Conservation (phyloP, 208 protist genomes). For the Perkinsela sp. region DNA sequence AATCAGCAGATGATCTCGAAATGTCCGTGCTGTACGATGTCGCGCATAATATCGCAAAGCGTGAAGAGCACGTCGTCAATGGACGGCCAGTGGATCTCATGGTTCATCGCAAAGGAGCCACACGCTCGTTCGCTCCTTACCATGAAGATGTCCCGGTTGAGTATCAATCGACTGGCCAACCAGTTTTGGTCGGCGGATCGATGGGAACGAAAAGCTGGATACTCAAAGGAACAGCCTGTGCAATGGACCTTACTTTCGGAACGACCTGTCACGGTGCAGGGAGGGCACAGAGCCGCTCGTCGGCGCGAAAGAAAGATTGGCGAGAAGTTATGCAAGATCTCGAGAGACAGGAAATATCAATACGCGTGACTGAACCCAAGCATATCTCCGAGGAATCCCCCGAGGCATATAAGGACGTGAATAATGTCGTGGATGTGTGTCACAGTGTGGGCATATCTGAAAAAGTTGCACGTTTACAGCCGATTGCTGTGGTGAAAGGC, state of each 20-base stretch:
- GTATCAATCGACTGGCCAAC: conserved; percentile 47
- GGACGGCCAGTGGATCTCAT: conserved; percentile 15
- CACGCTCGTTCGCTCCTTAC: conserved; percentile 48
- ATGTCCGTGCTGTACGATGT: conserved; percentile 68
- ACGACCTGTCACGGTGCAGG: conserved; percentile 64
- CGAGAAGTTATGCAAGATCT: conserved; percentile 15
- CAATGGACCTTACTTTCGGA: conserved; percentile 26
- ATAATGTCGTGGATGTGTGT: conserved; percentile 9
- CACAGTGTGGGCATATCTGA: background rate
- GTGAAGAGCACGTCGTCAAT: conserved; percentile 30
- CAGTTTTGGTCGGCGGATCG: conserved; percentile 61
- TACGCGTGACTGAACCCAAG: conserved; percentile 38
- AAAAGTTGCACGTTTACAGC: background rate
- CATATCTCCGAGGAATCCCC: conserved; percentile 50
- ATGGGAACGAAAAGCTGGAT: conserved; percentile 62
- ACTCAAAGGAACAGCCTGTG: conserved; percentile 30
- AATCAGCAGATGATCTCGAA: conserved; percentile 9
- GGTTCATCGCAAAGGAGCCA: conserved; percentile 65
- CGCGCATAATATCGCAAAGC: conserved; percentile 66
- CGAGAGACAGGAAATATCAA: conserved; percentile 15
- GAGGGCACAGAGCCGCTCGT: conserved; percentile 11
- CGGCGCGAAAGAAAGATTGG: conserved; percentile 8
- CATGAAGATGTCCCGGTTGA: conserved; percentile 42
- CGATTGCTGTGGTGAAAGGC: background rate
- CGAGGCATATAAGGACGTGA: conserved; percentile 58